Evolutionary conservation across 139 green algal genomes (phyloP).

Genomic region (Closterium sp.): DNA sequence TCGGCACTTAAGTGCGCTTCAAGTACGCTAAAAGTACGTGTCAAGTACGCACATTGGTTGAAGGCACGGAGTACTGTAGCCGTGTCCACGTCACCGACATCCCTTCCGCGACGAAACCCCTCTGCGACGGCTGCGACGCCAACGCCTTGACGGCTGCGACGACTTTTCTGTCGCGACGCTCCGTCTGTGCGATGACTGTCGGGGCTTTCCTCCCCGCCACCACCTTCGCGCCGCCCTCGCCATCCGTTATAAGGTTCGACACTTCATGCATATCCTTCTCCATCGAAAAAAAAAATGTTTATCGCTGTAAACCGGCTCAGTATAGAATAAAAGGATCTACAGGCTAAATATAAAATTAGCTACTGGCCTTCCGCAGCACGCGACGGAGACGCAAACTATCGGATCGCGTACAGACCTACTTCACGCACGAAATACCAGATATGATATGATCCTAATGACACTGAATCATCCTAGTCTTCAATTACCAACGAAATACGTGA

Average conservation of each 20-base stretch:
- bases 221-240: neutral
- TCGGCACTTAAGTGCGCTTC: no score
- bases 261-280: neutral
- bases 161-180: slow-evolving; percentile 14
- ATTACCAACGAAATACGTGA: no score
- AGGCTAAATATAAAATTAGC: no score
- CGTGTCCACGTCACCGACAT: slow-evolving; percentile 7
- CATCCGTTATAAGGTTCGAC: neutral
- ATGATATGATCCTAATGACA: neutral
- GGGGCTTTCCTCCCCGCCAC: neutral
- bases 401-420: neutral
- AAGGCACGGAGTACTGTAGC: slow-evolving; percentile 10
- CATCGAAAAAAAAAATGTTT: neutral
- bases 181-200: slow-evolving; percentile 14
- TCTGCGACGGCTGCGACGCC: slow-evolving; percentile 18
- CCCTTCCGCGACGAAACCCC: neutral
- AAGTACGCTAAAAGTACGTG: neutral
- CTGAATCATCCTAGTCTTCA: neutral
- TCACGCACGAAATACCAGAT: neutral
- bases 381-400: neutral
- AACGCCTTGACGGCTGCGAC: slow-evolving; percentile 15
- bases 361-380: neutral
- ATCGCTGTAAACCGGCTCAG: neutral
- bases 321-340: no score
- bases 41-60: neutral